Evolutionary conservation across 164 flowering plant genomes (phyloP).

Genomic region (Akebia trifoliata): DNA sequence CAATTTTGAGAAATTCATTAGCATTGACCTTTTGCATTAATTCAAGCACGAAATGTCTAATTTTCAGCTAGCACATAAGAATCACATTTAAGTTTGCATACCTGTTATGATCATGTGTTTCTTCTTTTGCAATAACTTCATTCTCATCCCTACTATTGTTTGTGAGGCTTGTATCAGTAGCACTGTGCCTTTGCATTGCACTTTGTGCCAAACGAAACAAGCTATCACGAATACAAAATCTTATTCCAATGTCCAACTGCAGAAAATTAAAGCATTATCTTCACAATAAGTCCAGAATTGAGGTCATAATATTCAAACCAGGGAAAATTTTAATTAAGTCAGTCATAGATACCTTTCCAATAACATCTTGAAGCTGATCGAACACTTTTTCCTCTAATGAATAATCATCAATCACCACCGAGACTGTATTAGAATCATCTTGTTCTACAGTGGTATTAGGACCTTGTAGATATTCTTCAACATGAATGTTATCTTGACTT

Average conservation of each 20-base stretch:
- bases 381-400: slow-evolving; percentile 52
- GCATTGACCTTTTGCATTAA: neutral
- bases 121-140: slow-evolving; percentile 31
- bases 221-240: slow-evolving; percentile 78
- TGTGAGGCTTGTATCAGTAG: slow-evolving; percentile 46
- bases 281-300: neutral
- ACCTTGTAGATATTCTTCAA: slow-evolving; percentile 31
- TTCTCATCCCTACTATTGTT: slow-evolving; percentile 39
- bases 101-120: slow-evolving; percentile 43
- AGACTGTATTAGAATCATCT: slow-evolving; percentile 42
- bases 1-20: slow-evolving; percentile 3
- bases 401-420: slow-evolving; percentile 31
- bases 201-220: slow-evolving; percentile 80
- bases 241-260: slow-evolving; percentile 68
- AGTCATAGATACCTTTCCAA: slow-evolving; percentile 46
- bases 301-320: slow-evolving; percentile 4
- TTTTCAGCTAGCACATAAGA: neutral
- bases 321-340: slow-evolving; percentile 1
- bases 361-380: slow-evolving; percentile 58
- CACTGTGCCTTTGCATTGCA: slow-evolving; percentile 59
- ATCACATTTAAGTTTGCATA: slow-evolving; percentile 20
- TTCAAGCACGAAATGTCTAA: neutral
- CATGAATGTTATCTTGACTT: slow-evolving; percentile 23
- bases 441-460: slow-evolving; percentile 37
- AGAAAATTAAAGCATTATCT: slow-evolving; percentile 11